These are phyloP conservation scores for Calendula officinalis DNA, from an alignment of 129 eudicot species.

Conservation along the genomic window DNA sequence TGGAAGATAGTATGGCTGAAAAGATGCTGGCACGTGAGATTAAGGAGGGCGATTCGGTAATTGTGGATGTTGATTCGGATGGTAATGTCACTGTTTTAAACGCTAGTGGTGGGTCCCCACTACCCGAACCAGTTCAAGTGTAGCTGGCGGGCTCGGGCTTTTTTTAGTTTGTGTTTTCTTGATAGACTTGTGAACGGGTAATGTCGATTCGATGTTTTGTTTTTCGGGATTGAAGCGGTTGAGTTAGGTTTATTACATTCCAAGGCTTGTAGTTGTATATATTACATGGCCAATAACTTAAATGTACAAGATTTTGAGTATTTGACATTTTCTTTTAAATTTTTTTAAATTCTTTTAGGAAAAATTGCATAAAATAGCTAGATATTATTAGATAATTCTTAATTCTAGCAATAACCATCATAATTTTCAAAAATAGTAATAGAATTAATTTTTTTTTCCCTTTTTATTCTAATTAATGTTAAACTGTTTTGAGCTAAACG, in stretches of 20 bases:
- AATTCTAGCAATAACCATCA: too few species aligned
- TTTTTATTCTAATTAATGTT: too few species aligned
- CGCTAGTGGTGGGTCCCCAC: constrained; percentile 56
- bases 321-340: neutral
- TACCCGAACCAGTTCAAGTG: constrained; percentile 27
- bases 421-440: too few species aligned
- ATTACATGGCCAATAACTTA: constrained; percentile 21
- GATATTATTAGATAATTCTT: too few species aligned
- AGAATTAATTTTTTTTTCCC: too few species aligned
- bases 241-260: constrained; percentile 26
- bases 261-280: constrained; percentile 34
- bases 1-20: constrained; percentile 53
- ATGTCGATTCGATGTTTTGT: neutral
- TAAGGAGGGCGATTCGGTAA: constrained; percentile 39
- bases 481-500: too few species aligned
- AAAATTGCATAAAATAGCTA: neutral
- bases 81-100: constrained; percentile 58
- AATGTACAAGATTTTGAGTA: constrained; percentile 29
- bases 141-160: constrained; percentile 2
- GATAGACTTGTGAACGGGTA: neutral
- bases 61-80: constrained; percentile 32
- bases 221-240: constrained; percentile 3
- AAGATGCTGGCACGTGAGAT: constrained; percentile 42
- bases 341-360: neutral
- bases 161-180: constrained; percentile 1